Conservation (phyloP, 306 rosid species). For the Lathyrus tuberosus region DNA sequence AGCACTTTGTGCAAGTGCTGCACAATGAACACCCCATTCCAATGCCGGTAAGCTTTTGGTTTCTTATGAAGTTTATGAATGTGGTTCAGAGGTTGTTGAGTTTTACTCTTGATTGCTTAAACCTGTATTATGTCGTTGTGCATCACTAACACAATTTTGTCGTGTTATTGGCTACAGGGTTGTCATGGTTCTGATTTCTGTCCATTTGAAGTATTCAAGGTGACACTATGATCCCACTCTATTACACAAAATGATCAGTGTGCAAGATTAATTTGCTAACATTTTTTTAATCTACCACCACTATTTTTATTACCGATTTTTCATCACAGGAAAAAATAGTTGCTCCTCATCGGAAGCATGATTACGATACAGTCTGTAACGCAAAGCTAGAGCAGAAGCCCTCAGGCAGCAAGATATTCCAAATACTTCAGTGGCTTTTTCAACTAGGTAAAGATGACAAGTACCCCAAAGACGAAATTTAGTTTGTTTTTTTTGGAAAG, state of each 20-base stretch:
- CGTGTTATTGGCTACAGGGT: conserved; percentile 57
- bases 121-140: conserved; percentile 1
- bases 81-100: conserved; percentile 1
- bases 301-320: conserved; percentile 14
- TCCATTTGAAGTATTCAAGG: conserved; percentile 79
- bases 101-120: conserved; percentile 21
- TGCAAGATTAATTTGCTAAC: conserved; percentile 17
- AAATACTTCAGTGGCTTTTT: conserved; percentile 58
- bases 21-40: conserved; percentile 88
- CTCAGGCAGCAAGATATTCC: conserved; percentile 48
- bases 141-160: conserved; percentile 7
- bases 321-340: conserved; percentile 63
- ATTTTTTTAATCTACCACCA: not conserved
- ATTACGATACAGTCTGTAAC: conserved; percentile 58
- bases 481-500: conserved; percentile 44
- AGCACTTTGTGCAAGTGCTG: conserved; percentile 77
- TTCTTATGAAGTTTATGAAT: not conserved
- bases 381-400: conserved; percentile 38
- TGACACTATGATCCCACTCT: conserved; percentile 43
- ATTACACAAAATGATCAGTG: conserved; percentile 19
- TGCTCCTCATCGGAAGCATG: conserved; percentile 71
- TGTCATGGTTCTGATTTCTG: conserved; percentile 80
- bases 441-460: conserved; percentile 46
- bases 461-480: conserved; percentile 66
- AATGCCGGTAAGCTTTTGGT: conserved; percentile 62